phyloP scores from a whole-genome alignment of 768 basidiomycete genomes.

The Tricholoma saponaceum region DNA sequence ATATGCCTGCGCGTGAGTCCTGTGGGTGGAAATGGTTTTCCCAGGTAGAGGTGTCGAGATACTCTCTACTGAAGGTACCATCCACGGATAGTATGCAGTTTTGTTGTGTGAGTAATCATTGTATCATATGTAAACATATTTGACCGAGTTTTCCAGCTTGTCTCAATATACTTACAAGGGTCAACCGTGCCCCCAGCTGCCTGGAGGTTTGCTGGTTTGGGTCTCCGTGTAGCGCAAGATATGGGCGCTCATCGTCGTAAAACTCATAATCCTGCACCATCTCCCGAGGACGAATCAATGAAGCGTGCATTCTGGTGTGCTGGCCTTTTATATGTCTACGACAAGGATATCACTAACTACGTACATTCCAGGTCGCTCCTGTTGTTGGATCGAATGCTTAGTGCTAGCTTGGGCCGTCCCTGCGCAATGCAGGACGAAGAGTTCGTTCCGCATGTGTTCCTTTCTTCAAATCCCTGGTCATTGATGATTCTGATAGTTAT shows the following conservation, averaged over 20 bases:
- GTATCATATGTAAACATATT: background rate
- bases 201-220: slow-evolving; percentile 69
- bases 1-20: slow-evolving; percentile 36
- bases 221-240: slow-evolving; percentile 75
- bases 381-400: slow-evolving; percentile 47
- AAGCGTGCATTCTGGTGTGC: slow-evolving; percentile 64
- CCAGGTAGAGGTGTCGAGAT: slow-evolving; percentile 58
- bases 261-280: slow-evolving; percentile 24
- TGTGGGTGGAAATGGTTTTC: slow-evolving; percentile 65
- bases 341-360: background rate
- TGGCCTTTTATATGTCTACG: slow-evolving; percentile 9
- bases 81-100: slow-evolving; percentile 72
- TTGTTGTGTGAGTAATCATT: slow-evolving; percentile 42
- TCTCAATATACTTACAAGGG: slow-evolving; percentile 49
- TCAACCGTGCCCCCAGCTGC: slow-evolving; percentile 58
- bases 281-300: slow-evolving; percentile 68
- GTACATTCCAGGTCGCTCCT: slow-evolving; percentile 44
- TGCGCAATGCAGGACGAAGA: slow-evolving; percentile 80
- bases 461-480: background rate
- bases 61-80: slow-evolving; percentile 54
- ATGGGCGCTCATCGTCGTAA: slow-evolving; percentile 65
- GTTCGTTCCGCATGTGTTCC: slow-evolving; percentile 31
- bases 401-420: slow-evolving; percentile 61
- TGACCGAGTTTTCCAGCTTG: slow-evolving; percentile 32
- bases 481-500: slow-evolving; percentile 41